phyloP scores from a whole-genome alignment of 441 rosid genomes.

The Hura crepitans region DNA sequence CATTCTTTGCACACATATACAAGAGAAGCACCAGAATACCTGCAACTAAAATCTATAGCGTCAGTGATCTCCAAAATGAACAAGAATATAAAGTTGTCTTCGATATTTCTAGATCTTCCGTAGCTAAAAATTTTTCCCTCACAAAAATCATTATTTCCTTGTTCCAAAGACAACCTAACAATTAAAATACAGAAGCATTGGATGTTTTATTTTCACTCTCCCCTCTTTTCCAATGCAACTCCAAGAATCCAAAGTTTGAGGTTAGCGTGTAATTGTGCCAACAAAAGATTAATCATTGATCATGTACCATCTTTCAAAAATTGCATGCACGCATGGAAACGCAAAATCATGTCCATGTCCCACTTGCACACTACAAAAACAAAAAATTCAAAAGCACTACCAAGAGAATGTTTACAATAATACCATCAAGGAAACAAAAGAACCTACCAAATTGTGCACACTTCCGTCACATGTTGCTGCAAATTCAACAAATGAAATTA shows the following conservation, averaged over 20 bases:
- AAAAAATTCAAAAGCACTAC: background rate
- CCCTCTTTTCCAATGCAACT: background rate
- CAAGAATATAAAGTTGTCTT: background rate
- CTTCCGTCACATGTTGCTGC: slow-evolving; percentile 61
- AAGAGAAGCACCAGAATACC: background rate
- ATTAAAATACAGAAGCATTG: background rate
- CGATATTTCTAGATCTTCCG: background rate
- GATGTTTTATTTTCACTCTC: background rate
- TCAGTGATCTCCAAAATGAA: background rate
- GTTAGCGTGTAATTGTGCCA: background rate
- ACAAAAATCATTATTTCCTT: background rate
- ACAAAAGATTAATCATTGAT: background rate
- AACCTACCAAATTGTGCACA: slow-evolving; percentile 59
- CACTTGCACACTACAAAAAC: slow-evolving; percentile 18
- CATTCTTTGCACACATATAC: background rate
- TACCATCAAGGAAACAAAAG: slow-evolving; percentile 20
- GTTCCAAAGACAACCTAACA: background rate
- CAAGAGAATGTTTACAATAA: slow-evolving; percentile 12
- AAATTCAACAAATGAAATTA: slow-evolving; percentile 59
- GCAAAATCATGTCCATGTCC: slow-evolving; percentile 5
- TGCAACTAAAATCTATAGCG: background rate
- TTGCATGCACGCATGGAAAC: background rate
- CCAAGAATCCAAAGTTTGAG: slow-evolving; percentile 8
- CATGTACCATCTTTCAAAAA: background rate
- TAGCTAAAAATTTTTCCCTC: background rate